These are phyloP conservation scores for Ogataea haglerorum DNA, from an alignment of 805 yeast species.

Conservation along the genomic window DNA sequence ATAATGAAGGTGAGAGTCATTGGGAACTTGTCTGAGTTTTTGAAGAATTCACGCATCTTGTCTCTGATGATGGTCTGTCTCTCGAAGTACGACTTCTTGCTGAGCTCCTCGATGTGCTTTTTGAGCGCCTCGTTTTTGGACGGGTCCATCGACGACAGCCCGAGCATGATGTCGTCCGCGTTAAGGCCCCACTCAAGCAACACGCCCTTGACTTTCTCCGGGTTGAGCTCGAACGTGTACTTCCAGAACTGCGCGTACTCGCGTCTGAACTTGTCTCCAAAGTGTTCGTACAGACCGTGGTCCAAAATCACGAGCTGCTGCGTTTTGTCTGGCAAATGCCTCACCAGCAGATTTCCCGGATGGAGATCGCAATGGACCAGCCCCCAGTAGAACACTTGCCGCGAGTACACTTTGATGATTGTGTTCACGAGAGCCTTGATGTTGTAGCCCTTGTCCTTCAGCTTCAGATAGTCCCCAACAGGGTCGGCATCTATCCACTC, in stretches of 20 bases:
- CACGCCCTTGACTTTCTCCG: conserved; percentile 43
- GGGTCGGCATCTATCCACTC: conserved; percentile 80
- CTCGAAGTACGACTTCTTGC: conserved; percentile 36
- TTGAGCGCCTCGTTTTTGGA: conserved; percentile 18
- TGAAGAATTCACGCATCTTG: conserved; percentile 52
- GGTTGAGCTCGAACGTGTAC: conserved; percentile 52
- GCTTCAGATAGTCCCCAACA: conserved; percentile 42
- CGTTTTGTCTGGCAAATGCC: conserved; percentile 33
- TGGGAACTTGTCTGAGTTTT: conserved; percentile 66
- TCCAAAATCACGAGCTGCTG: conserved; percentile 68
- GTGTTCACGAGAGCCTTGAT: conserved; percentile 43
- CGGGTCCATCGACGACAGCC: conserved; percentile 51
- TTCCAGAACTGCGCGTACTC: conserved; percentile 67
- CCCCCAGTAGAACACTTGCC: conserved; percentile 65
- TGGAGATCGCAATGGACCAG: conserved; percentile 75
- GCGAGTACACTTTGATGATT: conserved; percentile 49
- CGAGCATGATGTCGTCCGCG: conserved; percentile 57
- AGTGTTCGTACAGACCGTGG: conserved; percentile 66
- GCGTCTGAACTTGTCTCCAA: conserved; percentile 46
- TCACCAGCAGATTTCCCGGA: conserved; percentile 70
- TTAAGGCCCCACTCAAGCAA: conserved; percentile 67
- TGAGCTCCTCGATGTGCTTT: conserved; percentile 26
- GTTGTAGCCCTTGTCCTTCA: conserved; percentile 40
- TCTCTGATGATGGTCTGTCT: conserved; percentile 41
- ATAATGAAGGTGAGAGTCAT: conserved; percentile 61